Percentiles rank a stretch among this genome's conserved stretches.
Conservation (phyloP, 2,329 filamentous ascomycete genomes). For the Camptophora hylomeconis region DNA sequence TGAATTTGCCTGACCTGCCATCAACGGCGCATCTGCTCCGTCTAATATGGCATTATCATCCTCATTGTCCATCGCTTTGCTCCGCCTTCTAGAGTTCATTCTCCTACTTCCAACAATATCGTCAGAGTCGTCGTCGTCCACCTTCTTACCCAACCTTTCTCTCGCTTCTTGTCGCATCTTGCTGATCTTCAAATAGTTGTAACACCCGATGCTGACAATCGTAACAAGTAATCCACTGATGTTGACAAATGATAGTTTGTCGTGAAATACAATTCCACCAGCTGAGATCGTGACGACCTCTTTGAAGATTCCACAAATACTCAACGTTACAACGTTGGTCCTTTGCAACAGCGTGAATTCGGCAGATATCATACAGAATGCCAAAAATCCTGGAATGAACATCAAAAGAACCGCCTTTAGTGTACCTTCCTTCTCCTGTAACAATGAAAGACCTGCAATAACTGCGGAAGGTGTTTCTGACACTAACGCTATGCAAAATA, state of each 20-base stretch:
- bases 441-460: slow-evolving; percentile 47
- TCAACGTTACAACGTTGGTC: slow-evolving; percentile 88
- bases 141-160: slow-evolving; percentile 24
- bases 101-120: no score
- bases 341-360: slow-evolving; percentile 93
- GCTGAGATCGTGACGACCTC: slow-evolving; percentile 93
- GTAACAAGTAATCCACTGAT: slow-evolving; percentile 78
- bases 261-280: slow-evolving; percentile 76
- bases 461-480: slow-evolving; percentile 69
- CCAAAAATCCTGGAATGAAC: slow-evolving; percentile 78
- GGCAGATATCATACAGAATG: slow-evolving; percentile 91
- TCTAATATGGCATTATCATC: no score
- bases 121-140: no score
- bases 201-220: slow-evolving; percentile 70
- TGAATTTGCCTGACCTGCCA: no score
- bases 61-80: no score
- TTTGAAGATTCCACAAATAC: slow-evolving; percentile 96
- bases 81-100: no score
- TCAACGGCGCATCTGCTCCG: no score
- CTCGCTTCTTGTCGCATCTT: slow-evolving; percentile 73
- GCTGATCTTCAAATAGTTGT: slow-evolving; percentile 88
- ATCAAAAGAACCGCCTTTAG: slow-evolving; percentile 58
- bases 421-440: slow-evolving; percentile 56
- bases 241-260: slow-evolving; percentile 77
- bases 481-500: slow-evolving; percentile 68